phyloP scores from a whole-genome alignment of 1,284 basidiomycete genomes.

The Apiotrichum domesticum region DNA sequence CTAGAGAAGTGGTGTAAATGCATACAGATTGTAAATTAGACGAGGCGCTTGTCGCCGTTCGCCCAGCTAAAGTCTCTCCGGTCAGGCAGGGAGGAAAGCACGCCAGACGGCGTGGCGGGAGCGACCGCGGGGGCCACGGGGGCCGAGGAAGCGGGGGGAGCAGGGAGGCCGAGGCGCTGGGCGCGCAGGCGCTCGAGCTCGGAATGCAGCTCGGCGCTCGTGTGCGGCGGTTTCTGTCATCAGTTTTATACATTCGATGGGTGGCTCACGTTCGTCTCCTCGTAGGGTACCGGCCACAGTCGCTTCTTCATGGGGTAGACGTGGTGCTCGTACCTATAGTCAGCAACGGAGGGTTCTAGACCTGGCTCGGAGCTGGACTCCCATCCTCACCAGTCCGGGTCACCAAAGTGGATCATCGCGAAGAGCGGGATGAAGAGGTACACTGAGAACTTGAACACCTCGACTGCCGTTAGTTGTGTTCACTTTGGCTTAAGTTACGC shows the following conservation, averaged over 20 bases:
- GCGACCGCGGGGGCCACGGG: background rate
- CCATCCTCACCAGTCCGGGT: conserved; percentile 66
- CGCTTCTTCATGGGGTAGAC: conserved; percentile 26
- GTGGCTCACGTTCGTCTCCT: conserved; percentile 33
- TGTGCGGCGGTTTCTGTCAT: conserved; percentile 32
- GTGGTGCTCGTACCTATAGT: conserved; percentile 20
- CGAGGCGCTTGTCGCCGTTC: conserved; percentile 17
- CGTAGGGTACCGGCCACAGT: conserved; percentile 39
- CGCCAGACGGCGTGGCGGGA: background rate
- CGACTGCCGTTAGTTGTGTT: conserved; percentile 47
- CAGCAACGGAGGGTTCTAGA: background rate
- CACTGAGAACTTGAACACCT: conserved; percentile 79
- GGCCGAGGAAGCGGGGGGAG: no score
- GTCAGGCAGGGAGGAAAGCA: background rate
- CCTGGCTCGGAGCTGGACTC: background rate
- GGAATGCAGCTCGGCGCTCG: conserved; percentile 26
- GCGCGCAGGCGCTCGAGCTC: conserved; percentile 33
- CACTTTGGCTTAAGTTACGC: background rate
- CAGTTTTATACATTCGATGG: background rate
- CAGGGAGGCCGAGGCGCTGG: conserved; percentile 10
- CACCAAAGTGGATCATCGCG: conserved; percentile 79
- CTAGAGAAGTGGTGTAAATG: background rate
- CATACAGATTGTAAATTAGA: conserved; percentile 2
- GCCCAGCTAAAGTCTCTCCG: conserved; percentile 15
- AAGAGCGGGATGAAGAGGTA: conserved; percentile 84